Evolutionary conservation across 129 eudicot species (phyloP).

Genomic region (Flaveria trinervia): DNA sequence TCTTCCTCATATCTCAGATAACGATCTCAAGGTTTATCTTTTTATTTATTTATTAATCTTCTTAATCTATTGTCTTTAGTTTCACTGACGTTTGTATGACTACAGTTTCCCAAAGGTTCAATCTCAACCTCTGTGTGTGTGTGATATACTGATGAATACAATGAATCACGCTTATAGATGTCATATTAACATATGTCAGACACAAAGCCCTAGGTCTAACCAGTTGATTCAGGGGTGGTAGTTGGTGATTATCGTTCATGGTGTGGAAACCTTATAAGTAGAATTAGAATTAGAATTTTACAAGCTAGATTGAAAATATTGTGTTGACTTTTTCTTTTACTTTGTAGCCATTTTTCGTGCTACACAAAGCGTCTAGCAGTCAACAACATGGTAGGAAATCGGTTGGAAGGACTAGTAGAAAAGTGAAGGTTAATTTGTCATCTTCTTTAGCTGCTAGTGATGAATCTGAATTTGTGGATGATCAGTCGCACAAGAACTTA

Average conservation of each 20-base stretch:
- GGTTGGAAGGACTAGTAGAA: slow-evolving; percentile 43
- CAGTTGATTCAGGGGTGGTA: neutral
- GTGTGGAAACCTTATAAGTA: neutral
- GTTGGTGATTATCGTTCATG: neutral
- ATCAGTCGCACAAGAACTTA: slow-evolving; percentile 31
- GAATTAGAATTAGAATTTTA: neutral
- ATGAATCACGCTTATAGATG: neutral
- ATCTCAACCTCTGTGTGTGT: neutral
- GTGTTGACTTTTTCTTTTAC: neutral
- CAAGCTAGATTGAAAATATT: neutral
- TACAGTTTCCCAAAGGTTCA: neutral
- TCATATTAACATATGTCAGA: neutral
- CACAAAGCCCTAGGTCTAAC: slow-evolving; percentile 4
- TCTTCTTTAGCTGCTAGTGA: slow-evolving; percentile 30
- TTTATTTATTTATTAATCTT: no score
- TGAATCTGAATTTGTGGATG: slow-evolving; percentile 25
- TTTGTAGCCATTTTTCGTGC: slow-evolving; percentile 71
- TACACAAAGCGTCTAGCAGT: slow-evolving; percentile 58
- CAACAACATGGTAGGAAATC: slow-evolving; percentile 38
- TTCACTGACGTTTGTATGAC: neutral
- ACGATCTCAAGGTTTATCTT: slow-evolving; percentile 50
- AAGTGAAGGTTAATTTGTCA: slow-evolving; percentile 51
- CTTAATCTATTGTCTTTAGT: neutral
- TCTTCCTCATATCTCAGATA: slow-evolving; percentile 38
- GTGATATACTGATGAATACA: neutral